Evolutionary conservation across 805 yeast species (phyloP).

Genomic region (Candida ovalis): DNA sequence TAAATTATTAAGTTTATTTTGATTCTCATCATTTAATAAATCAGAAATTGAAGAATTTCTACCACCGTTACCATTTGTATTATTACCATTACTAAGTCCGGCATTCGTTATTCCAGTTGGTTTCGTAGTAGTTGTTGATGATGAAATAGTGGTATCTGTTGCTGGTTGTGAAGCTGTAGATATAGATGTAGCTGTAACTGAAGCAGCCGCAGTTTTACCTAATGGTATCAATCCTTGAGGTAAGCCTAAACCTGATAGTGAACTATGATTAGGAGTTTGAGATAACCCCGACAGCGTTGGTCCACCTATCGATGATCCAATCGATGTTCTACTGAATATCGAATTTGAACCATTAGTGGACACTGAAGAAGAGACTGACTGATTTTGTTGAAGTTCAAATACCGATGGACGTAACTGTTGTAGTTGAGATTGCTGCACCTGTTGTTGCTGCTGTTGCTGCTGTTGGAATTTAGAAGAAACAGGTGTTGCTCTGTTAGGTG

Average conservation of each 20-base stretch:
- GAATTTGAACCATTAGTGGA: conserved; percentile 24
- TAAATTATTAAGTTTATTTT: conserved; percentile 4
- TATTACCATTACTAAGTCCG: too few relatives aligned
- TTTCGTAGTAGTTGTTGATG: background rate
- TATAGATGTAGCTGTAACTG: background rate
- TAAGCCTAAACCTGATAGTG: background rate
- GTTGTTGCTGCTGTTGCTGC: conserved; percentile 1
- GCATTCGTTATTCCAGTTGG: background rate
- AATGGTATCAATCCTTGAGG: background rate
- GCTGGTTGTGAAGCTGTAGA: background rate
- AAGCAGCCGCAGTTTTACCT: background rate
- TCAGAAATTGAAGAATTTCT: conserved; percentile 29
- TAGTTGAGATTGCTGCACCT: background rate
- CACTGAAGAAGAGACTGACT: conserved; percentile 14
- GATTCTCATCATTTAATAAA: conserved; percentile 21
- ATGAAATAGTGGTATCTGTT: too few relatives aligned
- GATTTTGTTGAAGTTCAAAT: conserved; percentile 15
- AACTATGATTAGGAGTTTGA: background rate
- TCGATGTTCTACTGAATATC: conserved; percentile 23
- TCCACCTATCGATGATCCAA: conserved; percentile 19
- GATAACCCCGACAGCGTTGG: background rate
- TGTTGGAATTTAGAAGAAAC: conserved; percentile 2
- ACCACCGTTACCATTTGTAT: conserved; percentile 12
- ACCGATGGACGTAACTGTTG: conserved; percentile 17
- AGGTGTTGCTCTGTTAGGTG: conserved; percentile 1